Evolutionary conservation across 345 rosid species (phyloP), one percentile per base, ranked within the genome.

Genomic region (Durio zibethinus): DNA sequence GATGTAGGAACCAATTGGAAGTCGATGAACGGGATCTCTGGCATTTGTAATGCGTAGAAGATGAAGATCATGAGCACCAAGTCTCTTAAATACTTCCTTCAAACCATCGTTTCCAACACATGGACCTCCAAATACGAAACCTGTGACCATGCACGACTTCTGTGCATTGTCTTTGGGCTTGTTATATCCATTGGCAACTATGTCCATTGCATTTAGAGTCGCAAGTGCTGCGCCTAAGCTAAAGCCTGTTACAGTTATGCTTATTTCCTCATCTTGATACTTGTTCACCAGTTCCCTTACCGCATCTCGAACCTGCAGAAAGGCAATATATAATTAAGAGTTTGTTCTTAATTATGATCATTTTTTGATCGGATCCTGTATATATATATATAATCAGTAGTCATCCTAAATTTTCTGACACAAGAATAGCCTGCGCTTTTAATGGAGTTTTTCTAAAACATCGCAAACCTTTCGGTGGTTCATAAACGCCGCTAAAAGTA

Each of bases 161-260:
- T 57, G 54, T 9, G 75, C 29, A 1, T 43, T 81, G 18, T 70
- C 77, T 76, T 78, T 65, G 18, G 87, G 82, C 60, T 64, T 81
- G 80, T 92, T 87, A 31, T 56, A 73, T 64, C 91, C 89, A 27
- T 90, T 89, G 47, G 88, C 76, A 18, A 86, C 89, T 1, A 90
- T 83, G 82, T 92, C 93, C 2, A 84, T n/a, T n/a, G n/a, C n/a
- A n/a, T n/a, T n/a, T n/a, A n/a, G n/a, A n/a, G n/a, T n/a, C n/a
- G n/a, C n/a, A 0, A 88, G 61, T 0, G 89, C 93, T 1, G 92
- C 90, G 0, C 94, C 93, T 67, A 88, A 78, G 81, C 93, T 88
- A 83, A 89, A 92, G 5, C 97, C 93, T 0, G 88, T 83, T 21
- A 88, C 27, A 0, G 86, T 89, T 80, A 90, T 87, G 79, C 97